Percentiles rank a stretch among this genome's conserved stretches.
These are phyloP conservation scores for Phytopythium montanum DNA, from an alignment of 352 stramenopile species.

Conservation along the genomic window DNA sequence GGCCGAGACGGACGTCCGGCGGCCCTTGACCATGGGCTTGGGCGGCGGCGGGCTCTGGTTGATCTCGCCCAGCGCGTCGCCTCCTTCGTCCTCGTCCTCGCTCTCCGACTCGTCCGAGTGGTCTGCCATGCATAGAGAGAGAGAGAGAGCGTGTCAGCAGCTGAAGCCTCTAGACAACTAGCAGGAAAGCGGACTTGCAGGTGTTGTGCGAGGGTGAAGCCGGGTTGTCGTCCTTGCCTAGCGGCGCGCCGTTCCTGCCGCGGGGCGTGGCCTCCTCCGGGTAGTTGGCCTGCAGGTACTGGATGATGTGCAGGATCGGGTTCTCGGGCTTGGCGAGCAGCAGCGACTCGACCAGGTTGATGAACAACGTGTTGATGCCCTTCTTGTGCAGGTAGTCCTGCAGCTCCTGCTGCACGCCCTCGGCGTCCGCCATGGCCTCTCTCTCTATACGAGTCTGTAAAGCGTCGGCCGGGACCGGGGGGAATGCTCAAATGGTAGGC, in stretches of 20 bases:
- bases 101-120: constrained; percentile 87
- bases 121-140: constrained; percentile 19
- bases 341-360: constrained; percentile 90
- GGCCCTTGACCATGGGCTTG: constrained; percentile 75
- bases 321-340: constrained; percentile 89
- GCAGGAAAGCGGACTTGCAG: constrained; percentile 13
- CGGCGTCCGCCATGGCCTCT: constrained; percentile 66
- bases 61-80: constrained; percentile 83
- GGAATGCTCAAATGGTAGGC: not conserved
- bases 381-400: constrained; percentile 91
- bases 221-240: constrained; percentile 44
- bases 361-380: constrained; percentile 91
- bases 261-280: constrained; percentile 67
- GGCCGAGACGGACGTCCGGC: constrained; percentile 85
- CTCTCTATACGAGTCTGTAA: not conserved
- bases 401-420: constrained; percentile 88
- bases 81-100: constrained; percentile 81
- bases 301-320: constrained; percentile 85
- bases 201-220: constrained; percentile 27
- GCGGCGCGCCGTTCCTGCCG: constrained; percentile 24
- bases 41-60: constrained; percentile 45
- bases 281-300: constrained; percentile 88
- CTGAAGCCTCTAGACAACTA: too few relatives aligned
- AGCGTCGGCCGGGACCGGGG: too few relatives aligned
- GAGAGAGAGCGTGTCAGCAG: not conserved